Percentiles rank a stretch among this genome's conserved stretches.
These are phyloP conservation scores for Claviceps quebecensis DNA, from an alignment of 2,329 filamentous ascomycete genomes.

Conservation along the genomic window DNA sequence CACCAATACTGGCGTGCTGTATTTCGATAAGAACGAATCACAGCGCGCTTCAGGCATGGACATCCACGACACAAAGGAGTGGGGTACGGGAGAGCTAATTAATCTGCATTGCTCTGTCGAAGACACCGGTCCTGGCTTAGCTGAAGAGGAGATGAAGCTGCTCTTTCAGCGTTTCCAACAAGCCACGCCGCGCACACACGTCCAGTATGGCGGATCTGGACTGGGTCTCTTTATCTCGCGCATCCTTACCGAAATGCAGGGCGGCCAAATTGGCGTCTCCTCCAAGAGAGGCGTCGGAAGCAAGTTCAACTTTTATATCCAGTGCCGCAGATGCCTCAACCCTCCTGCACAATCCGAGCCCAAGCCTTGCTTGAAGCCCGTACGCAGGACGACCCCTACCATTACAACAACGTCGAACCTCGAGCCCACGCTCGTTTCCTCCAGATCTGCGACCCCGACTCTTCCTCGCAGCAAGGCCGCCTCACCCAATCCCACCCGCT, in stretches of 20 bases:
- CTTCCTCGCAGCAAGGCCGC: slow-evolving; percentile 1
- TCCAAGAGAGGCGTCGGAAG: slow-evolving; percentile 55
- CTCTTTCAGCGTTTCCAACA: slow-evolving; percentile 58
- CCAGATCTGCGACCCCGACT: slow-evolving; percentile 1
- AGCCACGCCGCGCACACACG: slow-evolving; percentile 53
- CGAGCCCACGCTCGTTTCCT: slow-evolving; percentile 9
- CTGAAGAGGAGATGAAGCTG: slow-evolving; percentile 48
- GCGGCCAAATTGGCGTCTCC: slow-evolving; percentile 61
- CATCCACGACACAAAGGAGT: slow-evolving; percentile 43
- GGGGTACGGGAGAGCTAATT: slow-evolving; percentile 57
- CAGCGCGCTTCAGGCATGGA: slow-evolving; percentile 22
- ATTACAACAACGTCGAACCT: not conserved
- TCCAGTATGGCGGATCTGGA: slow-evolving; percentile 58
- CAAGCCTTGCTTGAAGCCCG: slow-evolving; percentile 22
- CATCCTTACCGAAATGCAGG: slow-evolving; percentile 62
- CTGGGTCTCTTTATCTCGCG: slow-evolving; percentile 64
- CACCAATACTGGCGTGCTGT: slow-evolving; percentile 26
- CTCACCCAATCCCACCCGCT: slow-evolving; percentile 9
- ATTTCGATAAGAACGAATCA: slow-evolving; percentile 32
- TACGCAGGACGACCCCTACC: slow-evolving; percentile 11
- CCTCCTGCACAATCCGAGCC: slow-evolving; percentile 24
- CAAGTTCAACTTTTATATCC: slow-evolving; percentile 66
- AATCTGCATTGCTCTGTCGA: slow-evolving; percentile 60
- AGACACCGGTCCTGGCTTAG: slow-evolving; percentile 56
- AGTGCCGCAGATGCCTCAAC: slow-evolving; percentile 41